Base-by-base conservation (phyloP, 257 asterid species). In the Penstemon barbatus region DNA sequence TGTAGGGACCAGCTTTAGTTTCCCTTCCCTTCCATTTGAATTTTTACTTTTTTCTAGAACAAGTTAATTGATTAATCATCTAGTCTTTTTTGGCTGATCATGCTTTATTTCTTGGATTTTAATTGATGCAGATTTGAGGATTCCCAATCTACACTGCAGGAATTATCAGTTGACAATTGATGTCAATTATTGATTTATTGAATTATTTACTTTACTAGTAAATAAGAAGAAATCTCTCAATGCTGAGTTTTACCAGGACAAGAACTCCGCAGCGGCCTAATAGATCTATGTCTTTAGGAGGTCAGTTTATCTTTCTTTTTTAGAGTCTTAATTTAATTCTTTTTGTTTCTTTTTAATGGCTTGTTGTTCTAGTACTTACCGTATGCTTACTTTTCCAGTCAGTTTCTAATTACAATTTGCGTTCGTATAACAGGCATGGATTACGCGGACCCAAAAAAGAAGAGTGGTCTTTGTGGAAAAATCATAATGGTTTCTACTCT, bases 391-490 rank as follows among this genome's bases (percentile, higher is more conserved):
- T 36, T 61, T 41, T 48, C 65, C 64, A 6, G 53, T 68, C 18
- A 48, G 43, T 54, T 1, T 72, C n/a, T 73, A 43, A 46, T 77
- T 49, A 25, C 51, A 33, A 6, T 19, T 37, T 15, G 25, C 68
- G 54, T 58, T 57, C 13, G 11, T 54, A 57, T 77, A 63, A 63
- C 82, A 93, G 97, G 96, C 86, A 78, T 86, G 90, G 98, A 92
- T 59, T 90, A 81, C 58, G 82, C 81, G 5, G 98, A 90, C 77
- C 96, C 98, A 4, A 93, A 88, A 82, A 81, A 84, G 83, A 84
- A 81, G 78, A 81, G 60, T 57, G 75, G 69, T 36, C 19, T 74
- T 55, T 65, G 68, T 55, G 89, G 83, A 12, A 81, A 73, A 73
- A 76, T 84, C 41, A 3, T 84, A 8, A 79, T 84, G 87, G 83